Evolutionary conservation across 1,284 basidiomycete species (phyloP).

Genomic region (Sanghuangporus sanghuang): DNA sequence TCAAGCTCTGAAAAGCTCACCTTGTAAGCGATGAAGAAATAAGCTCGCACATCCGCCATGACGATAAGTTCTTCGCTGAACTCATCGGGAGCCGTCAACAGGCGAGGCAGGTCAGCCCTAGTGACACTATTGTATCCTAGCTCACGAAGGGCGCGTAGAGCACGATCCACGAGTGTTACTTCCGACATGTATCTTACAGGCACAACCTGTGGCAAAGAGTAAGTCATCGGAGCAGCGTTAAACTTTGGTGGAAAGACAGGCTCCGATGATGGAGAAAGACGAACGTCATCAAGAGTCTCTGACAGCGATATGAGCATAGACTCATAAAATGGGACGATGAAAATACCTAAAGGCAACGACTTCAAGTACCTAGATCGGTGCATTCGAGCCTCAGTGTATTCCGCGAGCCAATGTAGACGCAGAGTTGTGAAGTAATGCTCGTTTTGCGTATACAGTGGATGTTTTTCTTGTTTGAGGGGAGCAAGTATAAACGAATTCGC

Average conservation of each 20-base stretch:
- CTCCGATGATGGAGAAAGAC: no score
- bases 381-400: slow-evolving; percentile 3
- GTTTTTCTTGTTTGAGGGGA: slow-evolving; percentile 26
- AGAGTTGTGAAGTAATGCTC: slow-evolving; percentile 23
- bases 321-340: no score
- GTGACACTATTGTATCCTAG: slow-evolving; percentile 12
- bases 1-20: slow-evolving; percentile 11
- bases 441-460: slow-evolving; percentile 31
- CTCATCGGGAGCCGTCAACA: slow-evolving; percentile 11
- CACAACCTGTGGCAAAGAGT: no score
- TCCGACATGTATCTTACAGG: neutral
- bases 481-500: slow-evolving; percentile 19
- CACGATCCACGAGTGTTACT: neutral
- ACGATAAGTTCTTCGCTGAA: slow-evolving; percentile 23
- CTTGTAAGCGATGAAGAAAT: slow-evolving; percentile 27
- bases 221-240: no score
- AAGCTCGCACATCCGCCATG: slow-evolving; percentile 26
- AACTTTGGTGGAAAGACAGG: no score
- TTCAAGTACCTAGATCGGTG: neutral
- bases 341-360: no score
- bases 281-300: no score
- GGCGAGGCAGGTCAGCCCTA: slow-evolving; percentile 10
- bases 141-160: slow-evolving; percentile 13
- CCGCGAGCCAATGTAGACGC: slow-evolving; percentile 21
- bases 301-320: no score